A percentile compares a stretch with the other conserved stretches of the same genome.
phyloP scores from a whole-genome alignment of 1,139 yeast genomes.

The Geotrichum histeridarum region DNA sequence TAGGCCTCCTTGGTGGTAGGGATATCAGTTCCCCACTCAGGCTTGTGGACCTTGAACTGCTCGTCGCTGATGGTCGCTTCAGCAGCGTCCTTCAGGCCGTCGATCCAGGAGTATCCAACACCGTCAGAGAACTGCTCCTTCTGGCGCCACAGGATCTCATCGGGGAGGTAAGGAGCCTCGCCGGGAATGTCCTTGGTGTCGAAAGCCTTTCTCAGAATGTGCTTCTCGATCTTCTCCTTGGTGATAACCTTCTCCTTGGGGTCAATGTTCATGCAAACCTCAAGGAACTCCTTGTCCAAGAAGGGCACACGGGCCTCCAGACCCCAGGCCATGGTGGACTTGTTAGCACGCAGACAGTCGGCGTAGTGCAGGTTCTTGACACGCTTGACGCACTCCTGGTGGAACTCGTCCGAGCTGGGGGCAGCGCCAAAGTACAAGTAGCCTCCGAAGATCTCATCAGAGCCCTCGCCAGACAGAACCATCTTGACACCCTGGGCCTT shows the following conservation, averaged over 20 bases:
- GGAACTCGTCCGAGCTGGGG: conserved; percentile 88
- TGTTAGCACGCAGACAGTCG: conserved; percentile 97
- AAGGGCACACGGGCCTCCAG: conserved; percentile 99
- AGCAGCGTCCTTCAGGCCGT: conserved; percentile 92
- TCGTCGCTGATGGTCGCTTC: conserved; percentile 82
- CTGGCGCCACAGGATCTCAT: conserved; percentile 97
- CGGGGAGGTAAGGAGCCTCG: conserved; percentile 80
- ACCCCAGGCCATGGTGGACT: conserved; percentile 99
- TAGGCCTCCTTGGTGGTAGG: conserved; percentile 98
- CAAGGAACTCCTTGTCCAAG: conserved; percentile 88
- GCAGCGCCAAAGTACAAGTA: conserved; percentile 96
- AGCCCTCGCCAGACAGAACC: conserved; percentile 98
- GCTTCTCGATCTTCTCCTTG: conserved; percentile 80
- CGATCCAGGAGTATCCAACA: conserved; percentile 99
- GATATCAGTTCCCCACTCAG: conserved; percentile 91
- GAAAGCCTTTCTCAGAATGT: conserved; percentile 93
- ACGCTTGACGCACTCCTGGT: conserved; percentile 88
- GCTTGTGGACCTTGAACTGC: conserved; percentile 80
- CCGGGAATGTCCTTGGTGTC: conserved; percentile 76
- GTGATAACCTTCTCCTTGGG: conserved; percentile 87
- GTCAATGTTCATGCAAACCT: conserved; percentile 88
- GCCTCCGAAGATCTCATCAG: conserved; percentile 98
- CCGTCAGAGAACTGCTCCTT: conserved; percentile 99
- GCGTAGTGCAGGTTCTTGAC: conserved; percentile 96
- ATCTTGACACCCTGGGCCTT: conserved; percentile 99